Evolutionary conservation across 2,329 filamentous ascomycete genomes (phyloP).

Genomic region (Tolypocladium endophyticum): DNA sequence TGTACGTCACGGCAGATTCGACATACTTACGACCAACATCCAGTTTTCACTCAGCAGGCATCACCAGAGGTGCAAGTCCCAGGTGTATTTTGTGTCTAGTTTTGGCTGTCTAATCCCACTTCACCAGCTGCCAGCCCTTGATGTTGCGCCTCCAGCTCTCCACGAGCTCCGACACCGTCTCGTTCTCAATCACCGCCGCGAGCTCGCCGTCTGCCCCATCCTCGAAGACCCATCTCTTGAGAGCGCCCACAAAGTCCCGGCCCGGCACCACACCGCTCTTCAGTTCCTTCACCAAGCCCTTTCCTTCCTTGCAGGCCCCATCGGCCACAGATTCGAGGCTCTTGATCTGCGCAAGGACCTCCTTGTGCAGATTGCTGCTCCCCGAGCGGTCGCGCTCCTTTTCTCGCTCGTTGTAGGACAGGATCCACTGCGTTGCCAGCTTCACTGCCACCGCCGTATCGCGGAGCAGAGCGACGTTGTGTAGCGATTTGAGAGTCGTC

Average conservation of each 20-base stretch:
- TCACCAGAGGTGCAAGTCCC: neutral
- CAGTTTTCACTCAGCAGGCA: neutral
- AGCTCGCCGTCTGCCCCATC: constrained; percentile 7
- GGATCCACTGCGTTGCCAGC: constrained; percentile 21
- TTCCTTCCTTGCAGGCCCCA: constrained; percentile 20
- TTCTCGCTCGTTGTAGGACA: constrained; percentile 24
- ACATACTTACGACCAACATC: neutral
- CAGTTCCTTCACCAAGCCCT: constrained; percentile 15
- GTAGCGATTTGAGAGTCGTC: constrained; percentile 20
- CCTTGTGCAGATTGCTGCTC: constrained; percentile 26
- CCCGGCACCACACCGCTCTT: constrained; percentile 16
- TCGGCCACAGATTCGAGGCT: constrained; percentile 18
- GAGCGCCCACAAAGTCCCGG: constrained; percentile 13
- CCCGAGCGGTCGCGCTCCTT: constrained; percentile 28
- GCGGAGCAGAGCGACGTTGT: constrained; percentile 24
- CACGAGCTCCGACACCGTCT: constrained; percentile 15
- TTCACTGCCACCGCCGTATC: constrained; percentile 25
- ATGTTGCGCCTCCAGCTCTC: constrained; percentile 23
- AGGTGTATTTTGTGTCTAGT: neutral
- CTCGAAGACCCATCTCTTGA: constrained; percentile 19
- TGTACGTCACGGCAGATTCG: neutral
- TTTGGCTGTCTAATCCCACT: constrained; percentile 15
- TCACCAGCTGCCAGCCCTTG: constrained; percentile 22
- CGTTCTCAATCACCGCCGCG: constrained; percentile 13
- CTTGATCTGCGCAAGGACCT: constrained; percentile 23